Percentiles rank a stretch among this genome's conserved stretches.
Conservation (phyloP, 1,284 basidiomycete genomes). For the Ustilago vetiveriae region DNA sequence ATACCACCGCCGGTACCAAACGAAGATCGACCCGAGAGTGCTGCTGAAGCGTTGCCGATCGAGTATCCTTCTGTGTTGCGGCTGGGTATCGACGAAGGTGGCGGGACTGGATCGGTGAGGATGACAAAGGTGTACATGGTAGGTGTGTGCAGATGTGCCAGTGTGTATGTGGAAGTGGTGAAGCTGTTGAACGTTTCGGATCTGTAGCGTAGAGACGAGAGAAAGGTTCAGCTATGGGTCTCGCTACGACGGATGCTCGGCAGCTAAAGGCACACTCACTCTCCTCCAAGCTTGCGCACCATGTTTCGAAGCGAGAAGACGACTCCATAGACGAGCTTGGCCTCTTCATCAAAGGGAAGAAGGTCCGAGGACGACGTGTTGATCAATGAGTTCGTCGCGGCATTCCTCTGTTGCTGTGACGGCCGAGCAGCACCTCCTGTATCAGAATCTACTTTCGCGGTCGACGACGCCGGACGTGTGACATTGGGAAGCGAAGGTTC, state of each 20-base stretch:
- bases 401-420: constrained; percentile 3
- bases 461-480: constrained; percentile 10
- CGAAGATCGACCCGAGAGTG: constrained; percentile 24
- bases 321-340: constrained; percentile 96
- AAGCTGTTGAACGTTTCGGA: constrained; percentile 87
- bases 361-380: constrained; percentile 21
- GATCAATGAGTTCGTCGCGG: constrained; percentile 2
- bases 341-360: constrained; percentile 90
- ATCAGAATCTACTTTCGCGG: not conserved
- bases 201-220: constrained; percentile 2
- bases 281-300: constrained; percentile 80
- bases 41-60: constrained; percentile 31
- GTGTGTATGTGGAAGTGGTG: constrained; percentile 88
- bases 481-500: constrained; percentile 43
- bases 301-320: constrained; percentile 90
- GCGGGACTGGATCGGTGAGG: constrained; percentile 83
- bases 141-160: constrained; percentile 90
- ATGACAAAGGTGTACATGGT: constrained; percentile 96
- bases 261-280: no score
- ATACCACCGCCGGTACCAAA: constrained; percentile 56
- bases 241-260: no score
- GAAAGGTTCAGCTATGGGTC: not conserved
- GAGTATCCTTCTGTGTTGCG: constrained; percentile 40
- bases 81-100: constrained; percentile 45
- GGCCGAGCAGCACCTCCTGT: constrained; percentile 2